These are phyloP conservation scores for Tuber aestivum DNA, from an alignment of 495 filamentous ascomycete genomes.

Conservation along the genomic window DNA sequence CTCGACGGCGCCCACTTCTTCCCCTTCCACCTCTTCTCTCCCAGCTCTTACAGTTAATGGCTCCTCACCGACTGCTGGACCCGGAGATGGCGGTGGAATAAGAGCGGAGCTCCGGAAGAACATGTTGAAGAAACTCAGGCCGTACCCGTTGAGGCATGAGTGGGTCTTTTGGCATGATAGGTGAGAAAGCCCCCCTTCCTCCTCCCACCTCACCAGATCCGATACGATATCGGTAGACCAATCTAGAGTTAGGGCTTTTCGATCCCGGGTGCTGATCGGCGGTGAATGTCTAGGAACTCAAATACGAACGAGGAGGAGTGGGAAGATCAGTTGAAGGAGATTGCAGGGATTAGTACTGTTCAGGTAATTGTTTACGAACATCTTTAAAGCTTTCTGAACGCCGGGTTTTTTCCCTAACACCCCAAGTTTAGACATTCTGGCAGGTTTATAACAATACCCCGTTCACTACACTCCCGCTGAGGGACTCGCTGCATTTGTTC, in stretches of 20 bases:
- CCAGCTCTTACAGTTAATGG: slow-evolving; percentile 39
- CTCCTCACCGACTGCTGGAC: slow-evolving; percentile 12
- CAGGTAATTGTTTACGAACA: slow-evolving; percentile 24
- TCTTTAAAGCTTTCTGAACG: neutral
- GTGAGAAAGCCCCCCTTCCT: slow-evolving; percentile 16
- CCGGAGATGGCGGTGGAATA: slow-evolving; percentile 24
- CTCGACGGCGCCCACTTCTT: slow-evolving; percentile 21
- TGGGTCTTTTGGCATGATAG: slow-evolving; percentile 44
- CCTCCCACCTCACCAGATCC: neutral
- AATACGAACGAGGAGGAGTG: slow-evolving; percentile 35
- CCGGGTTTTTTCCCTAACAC: neutral
- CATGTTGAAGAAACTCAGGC: slow-evolving; percentile 43
- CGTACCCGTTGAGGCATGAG: slow-evolving; percentile 40
- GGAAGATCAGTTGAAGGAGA: slow-evolving; percentile 43
- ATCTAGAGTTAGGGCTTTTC: neutral
- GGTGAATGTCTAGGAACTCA: slow-evolving; percentile 27
- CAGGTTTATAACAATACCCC: slow-evolving; percentile 84
- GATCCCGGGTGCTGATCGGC: neutral
- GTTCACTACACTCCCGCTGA: slow-evolving; percentile 65
- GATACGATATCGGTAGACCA: neutral
- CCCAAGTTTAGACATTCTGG: slow-evolving; percentile 69
- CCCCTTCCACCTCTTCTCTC: slow-evolving; percentile 22
- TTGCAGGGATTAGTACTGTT: slow-evolving; percentile 41
- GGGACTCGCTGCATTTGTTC: slow-evolving; percentile 82
- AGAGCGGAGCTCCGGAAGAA: slow-evolving; percentile 40